Evolutionary conservation across 257 asterid genomes (phyloP), one percentile per base, ranked within the genome.

Genomic region (Thymus mandschuricus): DNA sequence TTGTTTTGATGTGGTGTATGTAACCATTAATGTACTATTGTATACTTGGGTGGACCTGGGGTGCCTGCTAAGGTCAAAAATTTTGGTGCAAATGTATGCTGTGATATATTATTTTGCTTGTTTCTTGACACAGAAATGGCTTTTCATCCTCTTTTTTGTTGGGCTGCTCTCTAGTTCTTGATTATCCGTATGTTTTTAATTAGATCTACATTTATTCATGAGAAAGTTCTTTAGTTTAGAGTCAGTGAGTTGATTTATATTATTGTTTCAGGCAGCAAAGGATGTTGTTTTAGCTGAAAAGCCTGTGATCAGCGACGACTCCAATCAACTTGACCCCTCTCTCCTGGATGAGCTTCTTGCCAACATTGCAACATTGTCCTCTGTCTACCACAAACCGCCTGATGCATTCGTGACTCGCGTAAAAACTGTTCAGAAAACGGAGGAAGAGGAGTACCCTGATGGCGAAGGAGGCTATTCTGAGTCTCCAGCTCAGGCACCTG

Each of bases 261-360:
- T 60, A 63, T 60, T 67, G 75, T 30, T 44, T 75, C 96, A 95
- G 99, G 99, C 99, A 65, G 98, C 99, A 50, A 95, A 95, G 85
- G 98, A 95, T 88, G 96, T 95, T 59, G 99, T 95, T 72, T 79
- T 95, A 78, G 98, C 98, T 64, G 99, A 95, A 82, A 95, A 95
- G 85, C 99, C 99, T 9, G 96, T 95, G 78, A 95, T 95, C 57
- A 86, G 97, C 75, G 99, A 95, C 71, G 97, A 92, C 84, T 92
- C 98, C 8, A 95, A 92, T 75, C 97, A 81, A 81, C 89, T 92
- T 54, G 99, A 95, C 41, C 84, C 97, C 77, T 92, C 98, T 81
- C 92, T 95, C 31, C 83, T 95, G 69, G 99, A 92, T 60, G 99
- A 95, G 85, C 99, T 95, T 71, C 92, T 95, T 76, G 93, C 94